Evolutionary conservation across 2,329 filamentous ascomycete species (phyloP).

Genomic region (Penicillium sp.): DNA sequence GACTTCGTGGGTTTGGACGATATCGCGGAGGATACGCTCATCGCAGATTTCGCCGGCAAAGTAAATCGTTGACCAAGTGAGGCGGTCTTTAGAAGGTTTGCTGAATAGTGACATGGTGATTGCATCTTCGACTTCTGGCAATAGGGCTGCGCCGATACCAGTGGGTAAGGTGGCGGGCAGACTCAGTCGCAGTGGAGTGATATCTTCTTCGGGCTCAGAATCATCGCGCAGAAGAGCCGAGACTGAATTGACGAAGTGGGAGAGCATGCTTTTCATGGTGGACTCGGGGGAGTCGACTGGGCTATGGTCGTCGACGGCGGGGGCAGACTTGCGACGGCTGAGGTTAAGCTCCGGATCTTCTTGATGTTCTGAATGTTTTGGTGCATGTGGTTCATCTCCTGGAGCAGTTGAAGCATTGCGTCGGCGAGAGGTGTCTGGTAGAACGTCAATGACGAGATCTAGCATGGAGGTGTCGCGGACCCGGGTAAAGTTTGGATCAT

Average conservation of each 20-base stretch:
- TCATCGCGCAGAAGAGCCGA: slow-evolving; percentile 55
- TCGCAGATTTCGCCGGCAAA: slow-evolving; percentile 71
- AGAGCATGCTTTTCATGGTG: slow-evolving; percentile 46
- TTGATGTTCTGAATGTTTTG: slow-evolving; percentile 24
- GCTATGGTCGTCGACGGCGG: slow-evolving; percentile 32
- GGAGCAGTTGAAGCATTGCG: slow-evolving; percentile 38
- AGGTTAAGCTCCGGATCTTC: slow-evolving; percentile 17
- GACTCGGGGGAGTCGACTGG: slow-evolving; percentile 35
- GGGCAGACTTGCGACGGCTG: slow-evolving; percentile 25
- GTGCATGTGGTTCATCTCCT: slow-evolving; percentile 30
- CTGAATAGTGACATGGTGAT: slow-evolving; percentile 34
- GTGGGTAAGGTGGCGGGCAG: slow-evolving; percentile 56
- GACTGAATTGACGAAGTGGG: slow-evolving; percentile 55
- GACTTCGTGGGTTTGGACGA: slow-evolving; percentile 68
- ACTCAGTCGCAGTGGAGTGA: slow-evolving; percentile 41
- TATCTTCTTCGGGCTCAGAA: slow-evolving; percentile 24
- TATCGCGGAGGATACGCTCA: slow-evolving; percentile 56
- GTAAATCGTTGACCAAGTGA: slow-evolving; percentile 73
- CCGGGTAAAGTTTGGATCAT: slow-evolving; percentile 82
- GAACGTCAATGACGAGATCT: slow-evolving; percentile 71
- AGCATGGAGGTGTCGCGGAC: slow-evolving; percentile 73
- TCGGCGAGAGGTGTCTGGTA: slow-evolving; percentile 39
- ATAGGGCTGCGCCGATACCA: slow-evolving; percentile 64
- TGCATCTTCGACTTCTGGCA: slow-evolving; percentile 68
- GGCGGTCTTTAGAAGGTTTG: slow-evolving; percentile 49